Percentiles rank a stretch among this genome's conserved stretches.
Evolutionary conservation across 1,284 basidiomycete species (phyloP).

Genomic region (Heliocybe sulcata): DNA sequence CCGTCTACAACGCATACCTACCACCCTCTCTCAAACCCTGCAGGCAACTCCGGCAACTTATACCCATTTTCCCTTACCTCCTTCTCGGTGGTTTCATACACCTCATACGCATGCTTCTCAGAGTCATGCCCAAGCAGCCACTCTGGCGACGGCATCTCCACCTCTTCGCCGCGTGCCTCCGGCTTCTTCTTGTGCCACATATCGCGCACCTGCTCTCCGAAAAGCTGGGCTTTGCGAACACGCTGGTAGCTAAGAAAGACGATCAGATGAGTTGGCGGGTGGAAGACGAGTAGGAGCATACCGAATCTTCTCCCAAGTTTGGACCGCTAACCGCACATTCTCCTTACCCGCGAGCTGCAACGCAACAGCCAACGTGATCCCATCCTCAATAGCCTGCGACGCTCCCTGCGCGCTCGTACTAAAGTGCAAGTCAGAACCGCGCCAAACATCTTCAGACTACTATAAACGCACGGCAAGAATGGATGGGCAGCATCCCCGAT

Average conservation of each 20-base stretch:
- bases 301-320: slow-evolving; percentile 20
- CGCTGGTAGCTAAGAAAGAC: slow-evolving; percentile 18
- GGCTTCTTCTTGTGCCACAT: slow-evolving; percentile 19
- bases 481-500: slow-evolving; percentile 24
- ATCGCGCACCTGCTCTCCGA: slow-evolving; percentile 21
- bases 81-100: slow-evolving; percentile 14
- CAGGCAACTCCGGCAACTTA: slow-evolving; percentile 12
- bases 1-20: neutral
- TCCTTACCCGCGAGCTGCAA: slow-evolving; percentile 17
- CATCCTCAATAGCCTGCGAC: slow-evolving; percentile 23
- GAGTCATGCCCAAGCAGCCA: slow-evolving; percentile 22
- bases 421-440: neutral
- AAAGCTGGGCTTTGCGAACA: slow-evolving; percentile 15
- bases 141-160: slow-evolving; percentile 18
- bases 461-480: slow-evolving; percentile 17
- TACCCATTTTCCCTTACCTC: slow-evolving; percentile 20
- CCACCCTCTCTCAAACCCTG: neutral
- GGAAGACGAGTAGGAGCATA: slow-evolving; percentile 3
- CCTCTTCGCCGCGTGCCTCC: slow-evolving; percentile 10
- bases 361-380: slow-evolving; percentile 16
- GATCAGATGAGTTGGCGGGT: neutral
- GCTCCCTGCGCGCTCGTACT: slow-evolving; percentile 21
- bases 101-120: slow-evolving; percentile 18
- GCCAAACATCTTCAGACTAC: neutral
- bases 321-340: slow-evolving; percentile 13